These are phyloP conservation scores for Juncus effusus DNA, from an alignment of 176 grass and related monocot species.

Conservation along the genomic window DNA sequence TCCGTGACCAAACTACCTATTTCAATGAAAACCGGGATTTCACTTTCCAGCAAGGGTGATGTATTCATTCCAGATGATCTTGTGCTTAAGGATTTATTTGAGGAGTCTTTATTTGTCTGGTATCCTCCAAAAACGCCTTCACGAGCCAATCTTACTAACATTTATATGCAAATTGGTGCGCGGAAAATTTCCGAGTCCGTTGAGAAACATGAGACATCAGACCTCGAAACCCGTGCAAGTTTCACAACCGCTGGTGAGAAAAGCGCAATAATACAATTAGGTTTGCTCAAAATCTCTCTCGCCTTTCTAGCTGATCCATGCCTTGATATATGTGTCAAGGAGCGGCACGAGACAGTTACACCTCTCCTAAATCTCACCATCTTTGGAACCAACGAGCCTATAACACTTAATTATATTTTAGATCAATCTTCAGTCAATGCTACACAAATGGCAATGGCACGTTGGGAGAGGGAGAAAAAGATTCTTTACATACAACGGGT, in stretches of 20 bases:
- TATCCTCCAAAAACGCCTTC: slow-evolving; percentile 34
- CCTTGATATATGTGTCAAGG: slow-evolving; percentile 28
- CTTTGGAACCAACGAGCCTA: slow-evolving; percentile 30
- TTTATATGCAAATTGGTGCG: slow-evolving; percentile 47
- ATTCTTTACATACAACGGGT: slow-evolving; percentile 31
- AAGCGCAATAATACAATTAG: slow-evolving; percentile 22
- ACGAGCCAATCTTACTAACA: slow-evolving; percentile 31
- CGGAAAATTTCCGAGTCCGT: slow-evolving; percentile 45
- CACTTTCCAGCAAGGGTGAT: slow-evolving; percentile 35
- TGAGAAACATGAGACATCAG: slow-evolving; percentile 31
- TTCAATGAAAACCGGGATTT: slow-evolving; percentile 23
- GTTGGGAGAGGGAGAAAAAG: slow-evolving; percentile 49
- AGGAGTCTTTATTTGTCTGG: slow-evolving; percentile 51
- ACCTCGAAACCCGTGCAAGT: neutral
- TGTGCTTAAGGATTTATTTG: slow-evolving; percentile 49
- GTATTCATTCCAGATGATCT: slow-evolving; percentile 69
- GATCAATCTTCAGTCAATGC: slow-evolving; percentile 24
- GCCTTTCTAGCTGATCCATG: slow-evolving; percentile 37
- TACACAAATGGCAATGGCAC: slow-evolving; percentile 32
- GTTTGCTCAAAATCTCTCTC: slow-evolving; percentile 40
- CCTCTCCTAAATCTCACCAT: slow-evolving; percentile 38
- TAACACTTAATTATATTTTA: slow-evolving; percentile 44
- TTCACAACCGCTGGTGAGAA: neutral
- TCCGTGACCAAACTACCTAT: slow-evolving; percentile 42
- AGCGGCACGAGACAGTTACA: slow-evolving; percentile 37